These are phyloP conservation scores for Pythium utonaiense DNA, from an alignment of 352 stramenopile species.

Conservation along the genomic window DNA sequence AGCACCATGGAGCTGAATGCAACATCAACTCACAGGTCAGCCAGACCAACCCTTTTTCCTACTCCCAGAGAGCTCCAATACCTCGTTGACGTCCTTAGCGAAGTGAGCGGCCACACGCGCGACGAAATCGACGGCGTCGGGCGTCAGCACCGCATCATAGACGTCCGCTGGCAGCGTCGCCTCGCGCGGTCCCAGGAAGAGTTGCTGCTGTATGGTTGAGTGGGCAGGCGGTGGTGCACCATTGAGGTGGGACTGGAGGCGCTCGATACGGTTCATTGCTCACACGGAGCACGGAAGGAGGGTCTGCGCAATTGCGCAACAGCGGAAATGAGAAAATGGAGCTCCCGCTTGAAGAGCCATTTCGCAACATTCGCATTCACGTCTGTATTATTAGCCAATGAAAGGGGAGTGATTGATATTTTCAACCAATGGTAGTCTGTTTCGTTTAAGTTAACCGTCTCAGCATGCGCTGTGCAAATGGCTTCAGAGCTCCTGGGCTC, in stretches of 20 bases:
- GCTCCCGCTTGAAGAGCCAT: background rate
- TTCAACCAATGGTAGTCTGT: constrained; percentile 10
- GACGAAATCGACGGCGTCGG: constrained; percentile 86
- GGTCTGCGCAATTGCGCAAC: constrained; percentile 11
- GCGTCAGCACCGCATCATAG: constrained; percentile 77
- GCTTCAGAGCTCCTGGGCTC: constrained; percentile 20
- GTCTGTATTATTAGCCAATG: constrained; percentile 1
- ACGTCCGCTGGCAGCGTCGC: constrained; percentile 16
- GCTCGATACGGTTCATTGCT: constrained; percentile 26
- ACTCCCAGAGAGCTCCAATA: no score
- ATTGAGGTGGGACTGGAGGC: constrained; percentile 17
- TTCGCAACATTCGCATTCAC: constrained; percentile 9
- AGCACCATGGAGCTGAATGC: constrained; percentile 44
- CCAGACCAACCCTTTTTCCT: no score
- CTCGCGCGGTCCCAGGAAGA: constrained; percentile 23
- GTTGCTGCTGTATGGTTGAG: background rate
- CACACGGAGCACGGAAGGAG: background rate
- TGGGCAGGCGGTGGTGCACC: background rate
- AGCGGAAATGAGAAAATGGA: background rate
- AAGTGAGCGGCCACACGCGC: constrained; percentile 78
- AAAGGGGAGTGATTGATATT: no score
- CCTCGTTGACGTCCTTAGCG: constrained; percentile 43
- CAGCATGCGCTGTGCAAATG: constrained; percentile 9
- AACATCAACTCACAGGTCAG: background rate
- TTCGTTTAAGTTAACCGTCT: background rate